A percentile compares a stretch with the other conserved stretches of the same genome.
phyloP scores from a whole-genome alignment of 148 eudicot genomes.

The Cornus florida region DNA sequence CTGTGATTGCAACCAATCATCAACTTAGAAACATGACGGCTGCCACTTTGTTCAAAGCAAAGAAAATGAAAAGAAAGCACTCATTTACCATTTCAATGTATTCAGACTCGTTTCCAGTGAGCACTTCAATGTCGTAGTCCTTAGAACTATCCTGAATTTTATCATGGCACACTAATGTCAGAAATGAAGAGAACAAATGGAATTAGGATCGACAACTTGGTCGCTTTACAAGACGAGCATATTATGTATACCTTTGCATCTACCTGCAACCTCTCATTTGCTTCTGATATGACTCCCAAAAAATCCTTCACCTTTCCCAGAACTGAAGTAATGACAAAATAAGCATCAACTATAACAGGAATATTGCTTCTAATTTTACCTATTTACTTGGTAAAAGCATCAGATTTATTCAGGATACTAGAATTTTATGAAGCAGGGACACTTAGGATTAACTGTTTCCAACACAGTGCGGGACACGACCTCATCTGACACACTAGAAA shows the following conservation, averaged over 20 bases:
- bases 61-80: not conserved
- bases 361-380: not conserved
- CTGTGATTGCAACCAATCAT: constrained; percentile 27
- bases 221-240: not conserved
- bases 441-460: no score
- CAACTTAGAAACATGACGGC: not conserved
- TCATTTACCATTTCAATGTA: constrained; percentile 78
- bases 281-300: constrained; percentile 70
- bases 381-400: not conserved
- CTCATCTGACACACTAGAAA: no score
- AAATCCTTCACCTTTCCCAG: constrained; percentile 71
- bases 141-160: constrained; percentile 57
- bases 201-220: not conserved
- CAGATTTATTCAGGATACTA: not conserved
- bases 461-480: no score
- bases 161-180: not conserved
- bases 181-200: not conserved
- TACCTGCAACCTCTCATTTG: constrained; percentile 62
- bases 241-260: constrained; percentile 58
- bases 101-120: constrained; percentile 73
- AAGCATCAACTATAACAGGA: not conserved
- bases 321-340: constrained; percentile 34
- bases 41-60: not conserved
- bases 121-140: constrained; percentile 67
- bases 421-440: no score